phyloP scores from a whole-genome alignment of 2,329 filamentous ascomycete genomes.

The Fusarium austroafricanum region DNA sequence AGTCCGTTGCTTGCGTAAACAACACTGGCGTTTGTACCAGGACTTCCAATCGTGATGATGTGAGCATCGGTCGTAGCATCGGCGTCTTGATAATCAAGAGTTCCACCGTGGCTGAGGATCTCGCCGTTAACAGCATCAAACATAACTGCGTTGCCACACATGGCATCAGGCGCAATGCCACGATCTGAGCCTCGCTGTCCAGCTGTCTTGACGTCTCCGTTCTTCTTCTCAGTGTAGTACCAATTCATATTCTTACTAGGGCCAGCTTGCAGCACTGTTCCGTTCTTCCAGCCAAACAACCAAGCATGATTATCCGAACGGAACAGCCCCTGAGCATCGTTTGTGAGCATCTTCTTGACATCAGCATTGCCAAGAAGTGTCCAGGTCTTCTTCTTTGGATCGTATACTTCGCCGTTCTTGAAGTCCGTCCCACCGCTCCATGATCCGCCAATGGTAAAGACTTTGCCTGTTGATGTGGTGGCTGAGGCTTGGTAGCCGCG shows the following conservation, averaged over 20 bases:
- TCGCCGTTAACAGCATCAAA: slow-evolving; percentile 68
- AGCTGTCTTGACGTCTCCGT: slow-evolving; percentile 35
- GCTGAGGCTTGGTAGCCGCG: slow-evolving; percentile 32
- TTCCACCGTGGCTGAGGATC: slow-evolving; percentile 65
- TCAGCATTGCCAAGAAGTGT: slow-evolving; percentile 48
- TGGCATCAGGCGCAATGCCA: slow-evolving; percentile 58
- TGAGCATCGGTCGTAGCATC: slow-evolving; percentile 58
- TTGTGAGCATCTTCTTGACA: slow-evolving; percentile 63
- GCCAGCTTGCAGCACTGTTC: slow-evolving; percentile 64
- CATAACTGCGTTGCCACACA: slow-evolving; percentile 68
- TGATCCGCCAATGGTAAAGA: slow-evolving; percentile 31
- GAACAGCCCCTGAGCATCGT: slow-evolving; percentile 60
- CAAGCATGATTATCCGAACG: slow-evolving; percentile 49
- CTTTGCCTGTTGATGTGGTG: slow-evolving; percentile 24
- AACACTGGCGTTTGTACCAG: slow-evolving; percentile 3
- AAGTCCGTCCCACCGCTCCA: slow-evolving; percentile 20
- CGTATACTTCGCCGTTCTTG: slow-evolving; percentile 33
- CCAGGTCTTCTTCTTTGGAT: slow-evolving; percentile 23
- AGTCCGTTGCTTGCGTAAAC: slow-evolving; percentile 23
- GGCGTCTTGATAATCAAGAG: slow-evolving; percentile 58
- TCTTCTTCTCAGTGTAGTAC: slow-evolving; percentile 56
- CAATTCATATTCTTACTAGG: slow-evolving; percentile 66
- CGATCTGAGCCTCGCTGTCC: slow-evolving; percentile 46
- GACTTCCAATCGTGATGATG: slow-evolving; percentile 59
- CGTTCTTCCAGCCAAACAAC: slow-evolving; percentile 56